These are phyloP conservation scores for Castanea crenata DNA, from an alignment of 306 rosid genomes.

Conservation along the genomic window DNA sequence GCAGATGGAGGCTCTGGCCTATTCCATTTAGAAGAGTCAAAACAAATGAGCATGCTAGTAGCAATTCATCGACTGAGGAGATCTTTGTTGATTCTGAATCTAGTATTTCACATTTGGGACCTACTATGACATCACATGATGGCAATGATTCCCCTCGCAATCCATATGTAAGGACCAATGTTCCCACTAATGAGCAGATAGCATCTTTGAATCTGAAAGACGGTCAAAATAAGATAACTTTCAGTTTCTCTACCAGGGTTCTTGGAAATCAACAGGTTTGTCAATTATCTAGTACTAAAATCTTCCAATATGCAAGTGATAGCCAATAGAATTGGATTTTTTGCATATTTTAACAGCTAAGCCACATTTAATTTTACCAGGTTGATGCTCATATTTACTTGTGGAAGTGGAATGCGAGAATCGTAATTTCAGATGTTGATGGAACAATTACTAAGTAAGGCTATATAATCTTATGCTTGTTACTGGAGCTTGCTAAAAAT, in stretches of 20 bases:
- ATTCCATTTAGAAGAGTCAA: conserved; percentile 87
- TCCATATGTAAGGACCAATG: conserved; percentile 81
- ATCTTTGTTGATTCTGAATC: conserved; percentile 90
- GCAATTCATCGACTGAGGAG: conserved; percentile 66
- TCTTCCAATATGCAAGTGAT: conserved; percentile 6
- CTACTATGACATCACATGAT: conserved; percentile 36
- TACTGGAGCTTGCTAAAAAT: conserved; percentile 16
- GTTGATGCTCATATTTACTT: conserved; percentile 97
- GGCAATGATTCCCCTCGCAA: conserved; percentile 50
- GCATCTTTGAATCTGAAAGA: conserved; percentile 93
- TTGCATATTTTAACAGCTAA: conserved; percentile 23
- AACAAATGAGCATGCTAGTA: conserved; percentile 68
- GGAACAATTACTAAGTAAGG: conserved; percentile 98
- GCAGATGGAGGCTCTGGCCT: conserved; percentile 96
- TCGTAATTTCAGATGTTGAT: conserved; percentile 96
- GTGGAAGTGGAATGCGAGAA: conserved; percentile 96
- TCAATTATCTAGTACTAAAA: conserved; percentile 25
- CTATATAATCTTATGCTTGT: conserved; percentile 10
- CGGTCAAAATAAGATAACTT: conserved; percentile 88
- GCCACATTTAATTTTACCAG: conserved; percentile 40
- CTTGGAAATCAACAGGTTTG: conserved; percentile 86
- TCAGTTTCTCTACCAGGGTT: conserved; percentile 91
- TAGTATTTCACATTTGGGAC: conserved; percentile 37
- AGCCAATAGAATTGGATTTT: conserved; percentile 14
- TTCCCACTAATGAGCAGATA: conserved; percentile 94